phyloP scores from a whole-genome alignment of 108 stramenopile genomes.

The Skeletonema marinoi region DNA sequence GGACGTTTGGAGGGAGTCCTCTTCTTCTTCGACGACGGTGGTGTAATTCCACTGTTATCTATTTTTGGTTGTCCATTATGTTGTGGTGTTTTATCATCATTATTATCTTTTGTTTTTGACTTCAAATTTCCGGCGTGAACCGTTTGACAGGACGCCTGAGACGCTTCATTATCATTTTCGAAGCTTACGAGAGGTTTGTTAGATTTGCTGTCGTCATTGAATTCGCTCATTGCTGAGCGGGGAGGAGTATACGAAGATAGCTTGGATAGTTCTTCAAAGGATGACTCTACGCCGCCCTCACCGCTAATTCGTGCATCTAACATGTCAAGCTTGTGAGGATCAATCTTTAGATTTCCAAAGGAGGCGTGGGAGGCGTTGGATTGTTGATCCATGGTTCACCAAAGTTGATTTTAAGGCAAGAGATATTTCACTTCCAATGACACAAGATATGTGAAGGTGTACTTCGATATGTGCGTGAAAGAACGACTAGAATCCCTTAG shows the following conservation, averaged over 20 bases:
- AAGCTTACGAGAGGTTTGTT: constrained; percentile 4
- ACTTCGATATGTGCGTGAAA: background rate
- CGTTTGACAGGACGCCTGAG: constrained; percentile 34
- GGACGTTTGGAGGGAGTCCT: constrained; percentile 43
- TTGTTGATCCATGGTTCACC: background rate
- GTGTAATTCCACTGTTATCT: background rate
- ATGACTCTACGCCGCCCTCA: constrained; percentile 4
- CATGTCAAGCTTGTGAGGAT: constrained; percentile 9
- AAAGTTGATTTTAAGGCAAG: background rate
- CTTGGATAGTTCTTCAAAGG: background rate
- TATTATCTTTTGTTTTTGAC: background rate
- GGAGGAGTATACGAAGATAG: constrained; percentile 4
- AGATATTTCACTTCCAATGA: background rate
- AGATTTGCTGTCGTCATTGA: background rate
- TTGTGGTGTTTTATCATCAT: background rate
- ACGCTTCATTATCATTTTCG: background rate
- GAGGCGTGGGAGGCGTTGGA: background rate
- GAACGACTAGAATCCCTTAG: background rate
- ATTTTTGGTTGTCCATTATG: background rate
- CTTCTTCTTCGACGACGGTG: constrained; percentile 30
- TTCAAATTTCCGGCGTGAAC: constrained; percentile 17
- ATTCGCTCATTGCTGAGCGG: constrained; percentile 3
- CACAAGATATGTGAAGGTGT: background rate
- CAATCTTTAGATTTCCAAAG: background rate
- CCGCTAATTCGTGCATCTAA: constrained; percentile 2